Percentiles rank a stretch among this genome's conserved stretches.
These are phyloP conservation scores for Castanospermum australe DNA, from an alignment of 306 rosid genomes.

Conservation along the genomic window DNA sequence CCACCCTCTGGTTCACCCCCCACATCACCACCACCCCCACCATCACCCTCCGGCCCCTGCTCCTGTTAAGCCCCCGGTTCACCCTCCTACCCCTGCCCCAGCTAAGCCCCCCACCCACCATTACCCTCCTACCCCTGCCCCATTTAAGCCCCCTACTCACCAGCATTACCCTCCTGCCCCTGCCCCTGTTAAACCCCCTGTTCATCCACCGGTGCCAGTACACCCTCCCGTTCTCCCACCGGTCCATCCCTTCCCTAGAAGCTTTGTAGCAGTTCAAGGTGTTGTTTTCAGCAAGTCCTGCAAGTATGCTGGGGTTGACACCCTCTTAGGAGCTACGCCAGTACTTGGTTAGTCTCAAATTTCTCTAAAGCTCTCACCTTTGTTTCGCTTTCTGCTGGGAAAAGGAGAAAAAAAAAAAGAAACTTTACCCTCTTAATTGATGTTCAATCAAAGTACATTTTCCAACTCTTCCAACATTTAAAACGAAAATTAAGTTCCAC, in stretches of 20 bases:
- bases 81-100: neutral
- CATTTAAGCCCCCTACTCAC: neutral
- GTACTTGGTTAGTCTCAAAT: slow-evolving; percentile 39
- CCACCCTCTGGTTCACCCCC: slow-evolving; percentile 19
- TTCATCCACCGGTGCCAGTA: slow-evolving; percentile 14
- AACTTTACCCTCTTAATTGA: neutral
- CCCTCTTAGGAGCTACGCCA: slow-evolving; percentile 53
- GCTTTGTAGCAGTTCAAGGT: slow-evolving; percentile 63
- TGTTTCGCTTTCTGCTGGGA: neutral
- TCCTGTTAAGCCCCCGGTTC: slow-evolving; percentile 11
- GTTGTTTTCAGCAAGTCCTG: slow-evolving; percentile 70
- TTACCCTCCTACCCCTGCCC: neutral
- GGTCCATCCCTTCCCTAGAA: slow-evolving; percentile 35
- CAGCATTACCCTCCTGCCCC: neutral
- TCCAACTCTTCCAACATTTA: neutral
- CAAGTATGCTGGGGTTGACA: slow-evolving; percentile 50
- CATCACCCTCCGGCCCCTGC: neutral
- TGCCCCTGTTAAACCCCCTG: neutral
- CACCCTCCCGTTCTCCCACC: slow-evolving; percentile 25
- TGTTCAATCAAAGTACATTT: neutral
- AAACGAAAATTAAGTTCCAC: neutral
- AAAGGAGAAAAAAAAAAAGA: neutral
- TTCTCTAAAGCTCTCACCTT: neutral
- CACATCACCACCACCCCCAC: slow-evolving; percentile 14
- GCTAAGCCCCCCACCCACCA: slow-evolving; percentile 17